These are phyloP conservation scores for Pseudogymnoascus pannorum DNA, from an alignment of 2,329 filamentous ascomycete genomes.

Conservation along the genomic window DNA sequence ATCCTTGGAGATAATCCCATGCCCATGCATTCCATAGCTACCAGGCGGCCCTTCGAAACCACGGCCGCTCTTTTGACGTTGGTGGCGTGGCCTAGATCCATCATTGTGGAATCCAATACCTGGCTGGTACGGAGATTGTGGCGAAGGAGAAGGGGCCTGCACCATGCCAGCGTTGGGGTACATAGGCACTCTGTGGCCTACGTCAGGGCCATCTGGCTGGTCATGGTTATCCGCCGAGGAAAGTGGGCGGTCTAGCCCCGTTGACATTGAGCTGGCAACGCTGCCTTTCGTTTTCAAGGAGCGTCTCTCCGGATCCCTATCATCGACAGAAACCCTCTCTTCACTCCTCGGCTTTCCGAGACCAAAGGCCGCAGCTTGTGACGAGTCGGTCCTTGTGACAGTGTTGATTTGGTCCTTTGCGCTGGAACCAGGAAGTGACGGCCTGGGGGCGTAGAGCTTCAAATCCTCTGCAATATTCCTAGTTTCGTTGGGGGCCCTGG, in stretches of 20 bases:
- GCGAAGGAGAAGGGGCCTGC: slow-evolving; percentile 82
- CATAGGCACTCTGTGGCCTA: slow-evolving; percentile 90
- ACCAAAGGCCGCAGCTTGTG: slow-evolving; percentile 74
- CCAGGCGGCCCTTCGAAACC: slow-evolving; percentile 71
- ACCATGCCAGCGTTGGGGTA: slow-evolving; percentile 88
- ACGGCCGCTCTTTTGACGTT: slow-evolving; percentile 67
- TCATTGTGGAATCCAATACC: slow-evolving; percentile 47
- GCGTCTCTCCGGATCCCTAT: slow-evolving; percentile 41
- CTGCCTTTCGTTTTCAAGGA: slow-evolving; percentile 57
- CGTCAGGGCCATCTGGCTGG: slow-evolving; percentile 69
- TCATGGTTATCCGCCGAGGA: slow-evolving; percentile 66
- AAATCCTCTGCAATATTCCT: slow-evolving; percentile 73
- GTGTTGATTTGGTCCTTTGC: slow-evolving; percentile 76
- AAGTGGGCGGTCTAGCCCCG: slow-evolving; percentile 41
- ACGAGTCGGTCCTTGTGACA: slow-evolving; percentile 89
- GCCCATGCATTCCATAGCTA: slow-evolving; percentile 88
- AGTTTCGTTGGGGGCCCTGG: slow-evolving; percentile 45
- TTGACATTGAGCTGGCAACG: slow-evolving; percentile 42
- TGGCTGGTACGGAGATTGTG: slow-evolving; percentile 28
- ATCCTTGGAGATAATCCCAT: slow-evolving; percentile 67
- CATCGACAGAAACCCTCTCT: slow-evolving; percentile 38
- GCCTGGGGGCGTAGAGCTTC: slow-evolving; percentile 82
- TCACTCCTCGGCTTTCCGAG: slow-evolving; percentile 56
- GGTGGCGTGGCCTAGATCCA: slow-evolving; percentile 44
- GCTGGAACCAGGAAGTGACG: slow-evolving; percentile 71